A percentile compares a stretch with the other conserved stretches of the same genome.
These are phyloP conservation scores for Mortierella sp. DNA, from an alignment of 371 early-diverging fungal genomes.

Conservation along the genomic window DNA sequence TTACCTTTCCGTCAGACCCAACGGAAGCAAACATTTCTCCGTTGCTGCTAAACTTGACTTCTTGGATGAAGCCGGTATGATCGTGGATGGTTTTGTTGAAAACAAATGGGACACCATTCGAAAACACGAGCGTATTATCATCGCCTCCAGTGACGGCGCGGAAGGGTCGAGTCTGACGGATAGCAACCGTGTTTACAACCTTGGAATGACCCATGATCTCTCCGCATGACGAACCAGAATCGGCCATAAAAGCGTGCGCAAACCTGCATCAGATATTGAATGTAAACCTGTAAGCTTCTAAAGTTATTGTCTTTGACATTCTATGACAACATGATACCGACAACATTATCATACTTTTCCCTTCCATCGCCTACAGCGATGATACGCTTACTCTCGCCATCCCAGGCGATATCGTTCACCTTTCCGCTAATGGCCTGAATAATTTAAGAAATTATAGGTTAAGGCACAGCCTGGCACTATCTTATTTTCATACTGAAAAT, in stretches of 20 bases:
- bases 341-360: slow-evolving; percentile 66
- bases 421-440: slow-evolving; percentile 73
- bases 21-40: slow-evolving; percentile 89
- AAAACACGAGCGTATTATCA: slow-evolving; percentile 92
- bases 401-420: slow-evolving; percentile 94
- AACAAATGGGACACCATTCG: slow-evolving; percentile 93
- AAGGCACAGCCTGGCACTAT: too few relatives aligned
- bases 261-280: slow-evolving; percentile 65
- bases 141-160: slow-evolving; percentile 95
- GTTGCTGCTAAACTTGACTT: slow-evolving; percentile 88
- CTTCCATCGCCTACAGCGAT: slow-evolving; percentile 97
- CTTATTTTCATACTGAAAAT: neutral
- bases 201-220: slow-evolving; percentile 93
- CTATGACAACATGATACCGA: neutral
- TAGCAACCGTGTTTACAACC: slow-evolving; percentile 86
- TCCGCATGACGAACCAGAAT: slow-evolving; percentile 93
- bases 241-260: slow-evolving; percentile 91
- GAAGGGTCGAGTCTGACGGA: slow-evolving; percentile 89
- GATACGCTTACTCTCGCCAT: slow-evolving; percentile 92
- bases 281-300: neutral
- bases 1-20: slow-evolving; percentile 90
- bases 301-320: neutral
- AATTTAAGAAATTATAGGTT: neutral
- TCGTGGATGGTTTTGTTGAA: slow-evolving; percentile 77
- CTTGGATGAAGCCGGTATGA: slow-evolving; percentile 92